Conservation (phyloP, 768 basidiomycete genomes). For the Trametes cingulata region DNA sequence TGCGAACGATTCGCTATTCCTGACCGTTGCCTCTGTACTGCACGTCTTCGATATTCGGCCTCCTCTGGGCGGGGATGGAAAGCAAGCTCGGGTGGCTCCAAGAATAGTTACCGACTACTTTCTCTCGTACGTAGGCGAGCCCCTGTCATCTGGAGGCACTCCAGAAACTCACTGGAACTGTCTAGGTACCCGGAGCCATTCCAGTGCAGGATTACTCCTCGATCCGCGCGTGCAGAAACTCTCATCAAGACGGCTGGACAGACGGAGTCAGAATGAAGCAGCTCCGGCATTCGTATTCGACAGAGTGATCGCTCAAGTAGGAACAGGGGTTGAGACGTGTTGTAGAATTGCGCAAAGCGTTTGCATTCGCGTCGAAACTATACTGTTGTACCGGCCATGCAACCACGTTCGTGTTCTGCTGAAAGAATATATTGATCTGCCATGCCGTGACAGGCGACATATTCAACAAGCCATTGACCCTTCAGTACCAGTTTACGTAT, state of each 20-base stretch:
- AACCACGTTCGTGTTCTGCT: too few species aligned
- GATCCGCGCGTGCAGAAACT: neutral
- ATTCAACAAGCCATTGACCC: too few species aligned
- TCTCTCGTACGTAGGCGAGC: neutral
- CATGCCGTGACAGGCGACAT: too few species aligned
- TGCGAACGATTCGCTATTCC: slow-evolving; percentile 1
- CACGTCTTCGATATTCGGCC: slow-evolving; percentile 6
- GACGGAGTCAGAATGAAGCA: too few species aligned
- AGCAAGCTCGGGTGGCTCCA: neutral
- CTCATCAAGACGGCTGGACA: neutral
- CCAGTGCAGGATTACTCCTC: slow-evolving; percentile 1
- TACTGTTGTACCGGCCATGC: too few species aligned
- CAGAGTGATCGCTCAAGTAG: too few species aligned
- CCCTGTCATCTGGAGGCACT: neutral
- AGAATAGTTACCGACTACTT: neutral
- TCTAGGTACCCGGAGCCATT: neutral
- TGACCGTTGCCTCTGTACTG: slow-evolving; percentile 4
- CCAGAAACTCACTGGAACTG: neutral
- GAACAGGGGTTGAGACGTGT: too few species aligned
- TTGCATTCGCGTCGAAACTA: too few species aligned
- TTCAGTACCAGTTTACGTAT: too few species aligned
- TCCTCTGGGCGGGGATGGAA: neutral
- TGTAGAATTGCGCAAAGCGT: too few species aligned
- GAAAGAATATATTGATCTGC: too few species aligned
- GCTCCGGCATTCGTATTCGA: too few species aligned